phyloP scores from a whole-genome alignment of 1,139 yeast genomes.

The Diutina ranongensis region DNA sequence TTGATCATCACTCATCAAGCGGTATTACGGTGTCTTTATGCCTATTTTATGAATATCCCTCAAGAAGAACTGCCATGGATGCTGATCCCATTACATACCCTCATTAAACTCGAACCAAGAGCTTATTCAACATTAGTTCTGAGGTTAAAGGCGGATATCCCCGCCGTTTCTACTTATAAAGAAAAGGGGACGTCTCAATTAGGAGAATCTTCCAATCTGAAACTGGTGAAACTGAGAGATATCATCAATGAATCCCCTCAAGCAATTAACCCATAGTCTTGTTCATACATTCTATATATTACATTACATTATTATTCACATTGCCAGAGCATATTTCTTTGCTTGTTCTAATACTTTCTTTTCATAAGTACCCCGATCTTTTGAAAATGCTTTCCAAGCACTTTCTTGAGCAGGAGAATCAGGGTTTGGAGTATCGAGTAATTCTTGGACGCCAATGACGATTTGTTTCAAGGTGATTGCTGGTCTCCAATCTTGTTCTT shows the following conservation, averaged over 20 bases:
- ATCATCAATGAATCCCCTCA: constrained; percentile 1
- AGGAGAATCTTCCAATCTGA: constrained; percentile 35
- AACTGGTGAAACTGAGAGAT: constrained; percentile 3
- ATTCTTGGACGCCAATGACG: constrained; percentile 83
- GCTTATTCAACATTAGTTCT: constrained; percentile 87
- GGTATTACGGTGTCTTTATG: constrained; percentile 88
- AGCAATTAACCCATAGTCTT: background rate
- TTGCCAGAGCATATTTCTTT: constrained; percentile 39
- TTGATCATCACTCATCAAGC: constrained; percentile 97
- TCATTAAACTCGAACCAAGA: constrained; percentile 86
- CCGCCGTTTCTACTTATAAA: constrained; percentile 94
- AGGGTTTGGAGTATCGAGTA: constrained; percentile 83
- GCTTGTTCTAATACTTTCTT: constrained; percentile 78
- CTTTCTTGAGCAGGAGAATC: constrained; percentile 97
- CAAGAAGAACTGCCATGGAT: constrained; percentile 98
- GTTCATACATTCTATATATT: background rate
- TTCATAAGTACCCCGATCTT: constrained; percentile 57
- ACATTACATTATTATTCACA: background rate
- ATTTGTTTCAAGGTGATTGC: constrained; percentile 89
- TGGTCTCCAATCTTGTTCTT: constrained; percentile 97
- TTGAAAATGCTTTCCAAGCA: constrained; percentile 79
- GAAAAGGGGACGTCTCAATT: constrained; percentile 82
- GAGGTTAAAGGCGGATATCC: constrained; percentile 86
- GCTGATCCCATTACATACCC: constrained; percentile 93
- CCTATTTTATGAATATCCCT: constrained; percentile 96